Evolutionary conservation across 2,329 filamentous ascomycete species (phyloP).

Genomic region (Colletotrichum shisoi): DNA sequence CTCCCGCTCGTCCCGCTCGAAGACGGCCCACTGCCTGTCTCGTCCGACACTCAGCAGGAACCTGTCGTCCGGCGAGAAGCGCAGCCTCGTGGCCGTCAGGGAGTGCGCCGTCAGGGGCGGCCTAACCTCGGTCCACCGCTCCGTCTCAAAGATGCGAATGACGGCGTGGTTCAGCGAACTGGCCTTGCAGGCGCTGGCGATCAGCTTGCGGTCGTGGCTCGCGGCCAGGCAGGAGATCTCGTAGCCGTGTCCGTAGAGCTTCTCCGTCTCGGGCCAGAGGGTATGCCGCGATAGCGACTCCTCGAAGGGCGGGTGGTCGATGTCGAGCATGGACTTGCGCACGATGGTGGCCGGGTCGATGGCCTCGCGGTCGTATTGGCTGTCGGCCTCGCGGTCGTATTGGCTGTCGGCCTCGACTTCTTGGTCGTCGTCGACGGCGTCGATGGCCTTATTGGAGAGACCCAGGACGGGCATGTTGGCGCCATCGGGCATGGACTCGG

Average conservation of each 20-base stretch:
- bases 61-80: conserved; percentile 78
- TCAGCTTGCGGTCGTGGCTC: conserved; percentile 74
- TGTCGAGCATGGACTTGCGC: conserved; percentile 68
- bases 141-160: conserved; percentile 87
- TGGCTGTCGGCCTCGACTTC: conserved; percentile 56
- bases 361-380: conserved; percentile 61
- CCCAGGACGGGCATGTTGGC: conserved; percentile 95
- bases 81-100: conserved; percentile 82
- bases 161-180: conserved; percentile 94
- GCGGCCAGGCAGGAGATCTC: conserved; percentile 89
- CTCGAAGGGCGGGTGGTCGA: conserved; percentile 81
- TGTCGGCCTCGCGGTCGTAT: conserved; percentile 55
- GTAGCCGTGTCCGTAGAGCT: conserved; percentile 97
- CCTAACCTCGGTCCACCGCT: conserved; percentile 84
- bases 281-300: conserved; percentile 89
- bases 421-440: conserved; percentile 61
- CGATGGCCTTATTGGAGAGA: conserved; percentile 92
- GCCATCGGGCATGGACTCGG: conserved; percentile 74
- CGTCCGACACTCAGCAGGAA: conserved; percentile 87
- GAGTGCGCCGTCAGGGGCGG: conserved; percentile 85
- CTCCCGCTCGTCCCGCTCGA: conserved; percentile 59
- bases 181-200: conserved; percentile 93
- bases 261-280: conserved; percentile 94
- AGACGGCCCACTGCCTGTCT: conserved; percentile 91
- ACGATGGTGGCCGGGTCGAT: conserved; percentile 64